phyloP scores from a whole-genome alignment of 2,329 filamentous ascomycete genomes.

The Fusarium sp. region DNA sequence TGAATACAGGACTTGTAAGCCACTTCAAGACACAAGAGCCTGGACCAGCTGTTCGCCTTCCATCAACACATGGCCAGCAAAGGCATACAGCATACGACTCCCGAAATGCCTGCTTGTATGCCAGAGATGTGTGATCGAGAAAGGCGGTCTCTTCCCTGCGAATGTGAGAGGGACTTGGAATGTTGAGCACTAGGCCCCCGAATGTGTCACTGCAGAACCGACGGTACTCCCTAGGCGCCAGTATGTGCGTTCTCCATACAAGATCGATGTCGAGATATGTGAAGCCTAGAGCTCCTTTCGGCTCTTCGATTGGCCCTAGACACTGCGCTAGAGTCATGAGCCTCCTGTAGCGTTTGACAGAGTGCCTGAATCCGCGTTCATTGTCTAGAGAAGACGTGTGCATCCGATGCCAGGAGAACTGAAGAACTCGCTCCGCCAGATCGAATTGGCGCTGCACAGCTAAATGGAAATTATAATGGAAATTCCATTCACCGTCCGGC shows the following conservation, averaged over 20 bases:
- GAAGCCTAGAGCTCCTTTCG: background rate
- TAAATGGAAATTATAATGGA: constrained; percentile 24
- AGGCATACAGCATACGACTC: constrained; percentile 30
- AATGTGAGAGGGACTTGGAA: constrained; percentile 12
- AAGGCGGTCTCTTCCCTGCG: background rate
- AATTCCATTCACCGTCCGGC: background rate
- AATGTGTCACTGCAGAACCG: constrained; percentile 15
- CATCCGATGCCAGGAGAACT: constrained; percentile 39
- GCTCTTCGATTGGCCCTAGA: background rate
- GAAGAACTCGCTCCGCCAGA: constrained; percentile 16
- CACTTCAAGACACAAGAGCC: constrained; percentile 1
- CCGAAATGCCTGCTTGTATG: constrained; percentile 24
- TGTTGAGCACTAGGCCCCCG: constrained; percentile 16
- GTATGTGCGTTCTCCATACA: constrained; percentile 38
- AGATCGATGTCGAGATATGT: constrained; percentile 37
- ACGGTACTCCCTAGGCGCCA: constrained; percentile 18
- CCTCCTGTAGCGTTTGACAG: constrained; percentile 29
- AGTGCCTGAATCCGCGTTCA: constrained; percentile 5
- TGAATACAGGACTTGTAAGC: background rate
- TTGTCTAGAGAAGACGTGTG: background rate
- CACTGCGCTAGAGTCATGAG: constrained; percentile 29
- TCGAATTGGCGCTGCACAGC: constrained; percentile 23
- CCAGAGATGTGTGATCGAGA: background rate
- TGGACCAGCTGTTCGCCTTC: background rate
- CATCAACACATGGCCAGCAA: constrained; percentile 38